phyloP scores from a whole-genome alignment of 768 basidiomycete genomes.

The Suillus cothurnatus region DNA sequence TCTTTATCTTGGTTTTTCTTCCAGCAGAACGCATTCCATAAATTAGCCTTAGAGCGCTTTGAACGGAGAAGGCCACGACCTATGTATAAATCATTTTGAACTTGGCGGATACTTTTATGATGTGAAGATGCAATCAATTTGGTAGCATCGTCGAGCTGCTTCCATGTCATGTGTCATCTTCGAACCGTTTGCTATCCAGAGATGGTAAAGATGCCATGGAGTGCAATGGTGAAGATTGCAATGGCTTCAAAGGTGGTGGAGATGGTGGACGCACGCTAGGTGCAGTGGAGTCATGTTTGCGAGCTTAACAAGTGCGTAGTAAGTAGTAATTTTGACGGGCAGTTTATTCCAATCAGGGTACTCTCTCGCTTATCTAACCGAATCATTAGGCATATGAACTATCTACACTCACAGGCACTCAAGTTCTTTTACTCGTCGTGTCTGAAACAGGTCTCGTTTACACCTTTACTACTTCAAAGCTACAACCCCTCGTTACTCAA shows the following conservation, averaged over 20 bases:
- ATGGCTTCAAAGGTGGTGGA: background rate
- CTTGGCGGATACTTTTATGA: slow-evolving; percentile 12
- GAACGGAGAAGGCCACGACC: background rate
- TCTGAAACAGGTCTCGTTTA: slow-evolving; percentile 99
- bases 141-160: slow-evolving; percentile 8
- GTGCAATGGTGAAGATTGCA: slow-evolving; percentile 1
- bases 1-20: too few species aligned
- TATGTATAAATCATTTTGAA: slow-evolving; percentile 10
- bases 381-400: slow-evolving; percentile 70
- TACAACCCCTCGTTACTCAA: slow-evolving; percentile 95
- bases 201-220: background rate
- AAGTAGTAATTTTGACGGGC: too few species aligned
- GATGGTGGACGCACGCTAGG: background rate
- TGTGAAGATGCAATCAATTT: background rate
- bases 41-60: slow-evolving; percentile 4
- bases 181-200: background rate
- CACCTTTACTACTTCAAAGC: slow-evolving; percentile 97
- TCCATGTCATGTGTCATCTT: slow-evolving; percentile 10
- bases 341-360: slow-evolving; percentile 45
- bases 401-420: slow-evolving; percentile 98
- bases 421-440: slow-evolving; percentile 95
- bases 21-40: slow-evolving; percentile 11
- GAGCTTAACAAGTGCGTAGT: background rate
- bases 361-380: slow-evolving; percentile 31
- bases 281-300: background rate